Conservation (phyloP, 345 rosid species). For the Arabidopsis thaliana region DNA sequence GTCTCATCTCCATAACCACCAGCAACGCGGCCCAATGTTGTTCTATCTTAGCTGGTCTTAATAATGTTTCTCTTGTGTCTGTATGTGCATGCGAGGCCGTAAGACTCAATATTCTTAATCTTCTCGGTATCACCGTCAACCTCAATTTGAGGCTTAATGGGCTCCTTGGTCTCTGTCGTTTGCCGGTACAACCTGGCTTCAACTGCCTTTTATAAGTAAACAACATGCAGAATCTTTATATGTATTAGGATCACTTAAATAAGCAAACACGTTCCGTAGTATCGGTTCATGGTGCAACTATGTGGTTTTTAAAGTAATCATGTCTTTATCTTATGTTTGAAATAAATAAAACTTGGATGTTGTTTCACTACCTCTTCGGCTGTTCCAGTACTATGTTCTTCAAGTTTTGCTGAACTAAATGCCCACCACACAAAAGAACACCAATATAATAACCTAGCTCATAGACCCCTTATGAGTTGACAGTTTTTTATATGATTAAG, state of each 20-base stretch:
- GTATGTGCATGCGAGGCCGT: no score
- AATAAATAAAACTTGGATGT: neutral
- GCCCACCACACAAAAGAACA: no score
- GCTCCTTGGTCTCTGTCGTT: neutral
- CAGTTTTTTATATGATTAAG: no score
- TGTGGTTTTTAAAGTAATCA: neutral
- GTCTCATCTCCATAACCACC: no score
- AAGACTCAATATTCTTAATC: no score
- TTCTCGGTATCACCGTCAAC: neutral
- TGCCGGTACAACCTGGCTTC: neutral
- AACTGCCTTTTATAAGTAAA: neutral
- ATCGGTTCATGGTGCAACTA: slow-evolving; percentile 4
- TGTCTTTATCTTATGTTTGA: slow-evolving; percentile 6
- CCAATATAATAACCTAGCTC: no score
- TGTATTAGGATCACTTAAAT: slow-evolving; percentile 2
- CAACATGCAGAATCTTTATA: neutral
- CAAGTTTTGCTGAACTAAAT: neutral
- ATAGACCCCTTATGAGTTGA: no score
- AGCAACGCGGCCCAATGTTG: neutral
- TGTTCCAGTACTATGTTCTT: neutral
- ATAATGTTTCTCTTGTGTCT: neutral
- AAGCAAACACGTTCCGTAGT: slow-evolving; percentile 18
- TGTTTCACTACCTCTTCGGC: neutral
- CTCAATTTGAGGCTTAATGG: neutral
- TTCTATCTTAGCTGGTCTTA: neutral